These are phyloP conservation scores for Thuja plicata DNA, from an alignment of 83 land plant genomes.

Conservation along the genomic window DNA sequence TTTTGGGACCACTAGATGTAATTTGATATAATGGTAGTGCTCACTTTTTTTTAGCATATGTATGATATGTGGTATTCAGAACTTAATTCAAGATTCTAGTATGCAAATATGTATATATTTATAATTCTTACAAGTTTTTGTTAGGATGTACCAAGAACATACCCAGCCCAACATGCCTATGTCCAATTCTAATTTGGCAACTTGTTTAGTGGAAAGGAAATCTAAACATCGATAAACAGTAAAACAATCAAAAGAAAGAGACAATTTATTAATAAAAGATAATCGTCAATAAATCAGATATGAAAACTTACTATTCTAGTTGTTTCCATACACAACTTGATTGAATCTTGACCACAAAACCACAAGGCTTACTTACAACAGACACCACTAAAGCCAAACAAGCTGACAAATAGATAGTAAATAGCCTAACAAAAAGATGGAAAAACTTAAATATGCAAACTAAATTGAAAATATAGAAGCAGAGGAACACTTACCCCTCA, in stretches of 20 bases:
- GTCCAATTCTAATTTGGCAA: no score
- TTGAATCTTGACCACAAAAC: background rate
- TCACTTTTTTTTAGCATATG: no score
- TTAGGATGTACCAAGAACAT: no score
- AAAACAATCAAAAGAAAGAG: background rate
- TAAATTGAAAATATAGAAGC: background rate
- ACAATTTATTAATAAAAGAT: background rate
- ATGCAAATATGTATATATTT: no score
- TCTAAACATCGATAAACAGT: background rate
- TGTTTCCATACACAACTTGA: background rate
- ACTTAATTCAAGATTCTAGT: no score
- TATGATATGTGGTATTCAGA: no score
- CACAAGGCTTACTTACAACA: background rate
- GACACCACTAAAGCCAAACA: background rate
- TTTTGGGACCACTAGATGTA: no score
- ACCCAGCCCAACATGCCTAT: no score
- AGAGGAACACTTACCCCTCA: constrained; percentile 61
- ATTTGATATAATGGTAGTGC: no score
- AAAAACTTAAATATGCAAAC: background rate
- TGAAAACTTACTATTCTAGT: background rate
- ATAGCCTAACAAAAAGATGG: background rate
- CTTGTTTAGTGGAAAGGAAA: background rate
- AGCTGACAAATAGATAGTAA: background rate
- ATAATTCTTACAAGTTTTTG: no score
- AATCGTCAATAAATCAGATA: background rate